Evolutionary conservation across 257 asterid genomes (phyloP).

Genomic region (Sherardia arvensis): DNA sequence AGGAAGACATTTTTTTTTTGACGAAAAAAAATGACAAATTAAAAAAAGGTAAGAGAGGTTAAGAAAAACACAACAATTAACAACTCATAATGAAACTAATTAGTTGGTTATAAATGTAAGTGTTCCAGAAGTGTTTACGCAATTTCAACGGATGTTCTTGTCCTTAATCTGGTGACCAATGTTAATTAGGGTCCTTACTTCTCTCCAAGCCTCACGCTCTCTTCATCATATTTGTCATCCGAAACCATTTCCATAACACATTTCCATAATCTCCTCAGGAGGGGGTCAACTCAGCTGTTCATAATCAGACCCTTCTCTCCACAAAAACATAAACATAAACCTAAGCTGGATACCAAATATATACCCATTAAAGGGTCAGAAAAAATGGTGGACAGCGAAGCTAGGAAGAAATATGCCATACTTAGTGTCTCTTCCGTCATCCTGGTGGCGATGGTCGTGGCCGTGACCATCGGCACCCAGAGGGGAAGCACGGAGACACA

Average conservation of each 20-base stretch:
- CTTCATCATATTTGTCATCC: no score
- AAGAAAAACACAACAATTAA: no score
- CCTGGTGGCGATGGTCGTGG: conserved; percentile 55
- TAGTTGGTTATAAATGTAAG: background rate
- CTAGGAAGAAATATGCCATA: conserved; percentile 29
- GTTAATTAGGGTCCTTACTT: background rate
- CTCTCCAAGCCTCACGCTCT: conserved; percentile 18
- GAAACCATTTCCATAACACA: no score
- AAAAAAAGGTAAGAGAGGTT: no score
- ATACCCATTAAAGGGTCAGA: no score
- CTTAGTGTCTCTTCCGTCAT: conserved; percentile 31
- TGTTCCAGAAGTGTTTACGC: background rate
- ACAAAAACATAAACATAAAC: background rate
- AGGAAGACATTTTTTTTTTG: no score
- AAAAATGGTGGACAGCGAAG: conserved; percentile 36
- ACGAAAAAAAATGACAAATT: no score
- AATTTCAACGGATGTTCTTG: background rate
- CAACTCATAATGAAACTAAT: no score
- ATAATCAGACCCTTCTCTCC: conserved; percentile 14
- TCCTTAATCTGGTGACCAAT: background rate
- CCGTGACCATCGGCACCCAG: conserved; percentile 22
- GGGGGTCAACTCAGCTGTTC: conserved; percentile 3
- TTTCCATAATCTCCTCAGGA: background rate
- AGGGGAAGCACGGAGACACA: background rate
- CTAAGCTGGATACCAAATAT: no score